These are phyloP conservation scores for Diutina mesorugosa DNA, from an alignment of 1,139 yeast species.

Conservation along the genomic window DNA sequence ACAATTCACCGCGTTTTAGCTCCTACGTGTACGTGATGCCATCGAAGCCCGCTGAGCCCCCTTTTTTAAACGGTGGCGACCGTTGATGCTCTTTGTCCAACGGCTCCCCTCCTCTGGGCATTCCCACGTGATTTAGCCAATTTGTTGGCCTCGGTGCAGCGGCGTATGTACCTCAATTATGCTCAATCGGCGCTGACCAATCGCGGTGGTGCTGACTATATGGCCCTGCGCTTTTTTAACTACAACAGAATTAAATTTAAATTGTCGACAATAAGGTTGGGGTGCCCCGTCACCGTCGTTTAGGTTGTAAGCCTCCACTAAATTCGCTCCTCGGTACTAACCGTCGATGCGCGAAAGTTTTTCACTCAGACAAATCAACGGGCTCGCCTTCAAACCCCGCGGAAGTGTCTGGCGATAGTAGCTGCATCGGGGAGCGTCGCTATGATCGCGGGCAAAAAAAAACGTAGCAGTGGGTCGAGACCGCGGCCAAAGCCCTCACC, in stretches of 20 bases:
- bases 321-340: background rate
- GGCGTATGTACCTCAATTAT: background rate
- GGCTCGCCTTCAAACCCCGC: background rate
- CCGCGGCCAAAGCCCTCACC: too few species aligned
- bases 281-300: too few species aligned
- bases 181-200: background rate
- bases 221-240: too few species aligned
- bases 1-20: background rate
- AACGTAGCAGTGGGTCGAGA: background rate
- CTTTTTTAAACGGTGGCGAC: background rate
- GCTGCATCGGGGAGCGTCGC: background rate
- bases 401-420: background rate
- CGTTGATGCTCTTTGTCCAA: background rate
- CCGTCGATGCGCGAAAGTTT: background rate
- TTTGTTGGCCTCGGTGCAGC: background rate
- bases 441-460: too few species aligned
- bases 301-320: too few species aligned
- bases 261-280: too few species aligned
- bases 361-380: background rate
- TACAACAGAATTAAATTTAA: too few species aligned
- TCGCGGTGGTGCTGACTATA: background rate
- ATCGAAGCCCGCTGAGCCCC: background rate
- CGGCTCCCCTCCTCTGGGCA: background rate
- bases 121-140: background rate
- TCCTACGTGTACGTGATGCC: background rate